Evolutionary conservation across 805 yeast genomes (phyloP).

Genomic region (Saccharomycopsis fermentans): DNA sequence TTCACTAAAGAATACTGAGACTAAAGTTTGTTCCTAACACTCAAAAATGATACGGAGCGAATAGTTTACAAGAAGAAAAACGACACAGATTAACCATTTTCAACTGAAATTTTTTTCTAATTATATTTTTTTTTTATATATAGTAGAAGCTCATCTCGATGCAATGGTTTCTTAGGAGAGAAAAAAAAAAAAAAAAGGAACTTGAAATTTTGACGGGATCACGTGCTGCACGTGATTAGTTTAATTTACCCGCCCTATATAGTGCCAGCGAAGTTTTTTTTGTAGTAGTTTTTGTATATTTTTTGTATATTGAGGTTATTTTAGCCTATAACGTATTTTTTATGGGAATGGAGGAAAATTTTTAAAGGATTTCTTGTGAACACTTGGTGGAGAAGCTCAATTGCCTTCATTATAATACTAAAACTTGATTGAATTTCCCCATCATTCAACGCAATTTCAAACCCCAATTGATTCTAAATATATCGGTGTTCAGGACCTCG

Average conservation of each 20-base stretch:
- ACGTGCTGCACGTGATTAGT: neutral
- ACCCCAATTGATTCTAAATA: too few relatives aligned
- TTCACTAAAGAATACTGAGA: too few relatives aligned
- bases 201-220: neutral
- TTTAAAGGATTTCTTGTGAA: neutral
- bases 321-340: neutral
- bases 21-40: too few relatives aligned
- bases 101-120: neutral
- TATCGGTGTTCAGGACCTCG: too few relatives aligned
- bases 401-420: too few relatives aligned
- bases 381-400: neutral
- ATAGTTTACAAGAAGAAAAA: too few relatives aligned
- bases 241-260: neutral
- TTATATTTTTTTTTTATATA: neutral
- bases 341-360: neutral
- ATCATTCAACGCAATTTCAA: too few relatives aligned
- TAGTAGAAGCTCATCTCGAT: neutral
- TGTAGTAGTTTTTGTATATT: neutral
- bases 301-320: neutral
- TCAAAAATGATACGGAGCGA: too few relatives aligned
- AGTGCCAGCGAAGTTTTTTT: neutral
- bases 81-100: neutral
- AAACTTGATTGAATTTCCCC: too few relatives aligned
- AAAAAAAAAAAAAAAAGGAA: too few relatives aligned
- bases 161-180: neutral